Conservation (phyloP, 2,329 filamentous ascomycete genomes). For the Geosmithia flava region DNA sequence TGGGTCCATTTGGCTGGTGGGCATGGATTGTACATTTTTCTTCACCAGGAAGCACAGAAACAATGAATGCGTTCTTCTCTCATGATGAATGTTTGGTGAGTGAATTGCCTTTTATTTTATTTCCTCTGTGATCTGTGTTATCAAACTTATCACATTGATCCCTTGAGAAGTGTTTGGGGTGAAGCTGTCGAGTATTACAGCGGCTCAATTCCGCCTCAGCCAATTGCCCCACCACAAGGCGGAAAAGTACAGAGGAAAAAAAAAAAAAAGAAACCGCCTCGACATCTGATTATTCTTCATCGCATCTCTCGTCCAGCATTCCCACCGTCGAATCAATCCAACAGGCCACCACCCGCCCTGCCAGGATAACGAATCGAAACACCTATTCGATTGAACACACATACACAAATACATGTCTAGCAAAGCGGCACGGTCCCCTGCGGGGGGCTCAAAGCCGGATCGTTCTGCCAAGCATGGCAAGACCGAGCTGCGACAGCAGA, state of each 20-base stretch:
- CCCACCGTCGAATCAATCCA: not conserved
- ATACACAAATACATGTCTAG: not conserved
- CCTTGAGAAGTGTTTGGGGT: no score
- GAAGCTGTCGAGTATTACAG: not conserved
- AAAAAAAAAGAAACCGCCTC: not conserved
- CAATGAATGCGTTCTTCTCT: no score
- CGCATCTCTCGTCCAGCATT: not conserved
- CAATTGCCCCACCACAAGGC: not conserved
- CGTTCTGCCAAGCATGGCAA: constrained; percentile 12
- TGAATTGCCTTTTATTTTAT: no score
- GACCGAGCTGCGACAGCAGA: constrained; percentile 20
- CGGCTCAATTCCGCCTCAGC: not conserved
- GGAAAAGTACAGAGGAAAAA: not conserved
- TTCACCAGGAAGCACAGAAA: no score
- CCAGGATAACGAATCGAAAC: not conserved
- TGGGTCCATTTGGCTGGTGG: no score
- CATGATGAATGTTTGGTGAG: no score
- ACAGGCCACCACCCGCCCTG: not conserved
- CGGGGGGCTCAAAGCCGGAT: not conserved
- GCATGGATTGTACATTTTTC: no score
- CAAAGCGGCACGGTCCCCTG: not conserved
- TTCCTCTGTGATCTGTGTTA: no score
- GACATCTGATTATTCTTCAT: no score
- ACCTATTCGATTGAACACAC: not conserved
- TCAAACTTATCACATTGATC: no score